Evolutionary conservation across 306 rosid species (phyloP), one percentile per base, ranked within the genome.

Genomic region (Corylus heterophylla): DNA sequence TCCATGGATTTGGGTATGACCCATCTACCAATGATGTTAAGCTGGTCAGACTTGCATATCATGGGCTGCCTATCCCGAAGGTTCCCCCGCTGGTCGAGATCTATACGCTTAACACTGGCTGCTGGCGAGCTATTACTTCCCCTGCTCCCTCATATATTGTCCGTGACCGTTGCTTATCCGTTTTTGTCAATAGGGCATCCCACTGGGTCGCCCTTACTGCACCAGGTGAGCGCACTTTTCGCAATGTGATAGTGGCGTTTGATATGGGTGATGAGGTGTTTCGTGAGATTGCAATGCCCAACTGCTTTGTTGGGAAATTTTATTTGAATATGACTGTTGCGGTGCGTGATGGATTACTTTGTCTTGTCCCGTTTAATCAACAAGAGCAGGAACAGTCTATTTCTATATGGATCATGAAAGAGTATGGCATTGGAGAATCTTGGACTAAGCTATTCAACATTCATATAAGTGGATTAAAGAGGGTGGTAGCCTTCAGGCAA

Each of bases 1-100:
- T 12, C 51, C 18, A 61, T 63, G 75, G 83, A 8, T 74, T 80
- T 29, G 83, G 83, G 18, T 66, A 25, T 74, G 79, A 80, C 16
- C 42, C 58, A 2, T 25, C 47, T 20, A 54, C 4, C 11, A 35
- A 52, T n/a, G 70, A 18, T 9, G 18, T 63, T n/a, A 80, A 66
- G 68, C 52, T 74, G 4, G 18, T 80, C 47, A 74, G 44, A 48
- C 16, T 79, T 31, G 64, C 35, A 7, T 71, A 79, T 61, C 3
- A 50, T 20, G 25, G 25, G 25, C 25, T 22, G 25, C 25, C 25
- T 22, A 22, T 22, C 25, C 25, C 25, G n/a, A 39, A 39, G 44
- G 44, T 39, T 39, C 44, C 54, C 44, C 72, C 72, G 4, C 49
- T 58, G 63, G 63, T 62, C 12, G 50, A 50, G 49, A 16, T 80